These are phyloP conservation scores for Candida sanyaensis DNA, from an alignment of 1,139 yeast species.

Conservation along the genomic window DNA sequence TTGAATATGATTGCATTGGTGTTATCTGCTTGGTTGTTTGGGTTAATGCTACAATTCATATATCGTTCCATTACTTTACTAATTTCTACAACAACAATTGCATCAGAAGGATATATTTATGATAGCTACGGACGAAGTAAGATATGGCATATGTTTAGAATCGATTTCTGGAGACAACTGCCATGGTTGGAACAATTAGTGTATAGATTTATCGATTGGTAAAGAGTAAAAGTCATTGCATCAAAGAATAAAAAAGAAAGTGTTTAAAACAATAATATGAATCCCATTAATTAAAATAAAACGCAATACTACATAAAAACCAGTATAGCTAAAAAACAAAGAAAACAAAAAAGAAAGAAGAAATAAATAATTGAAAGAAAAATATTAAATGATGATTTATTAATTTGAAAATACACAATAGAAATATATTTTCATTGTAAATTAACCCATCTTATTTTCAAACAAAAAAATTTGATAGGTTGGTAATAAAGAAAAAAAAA, in stretches of 20 bases:
- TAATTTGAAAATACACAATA: conserved; percentile 2
- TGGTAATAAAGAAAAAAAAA: neutral
- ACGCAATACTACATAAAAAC: neutral
- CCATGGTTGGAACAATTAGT: conserved; percentile 11
- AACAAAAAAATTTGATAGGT: neutral
- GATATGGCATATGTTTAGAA: neutral
- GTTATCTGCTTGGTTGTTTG: conserved; percentile 20
- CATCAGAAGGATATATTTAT: conserved; percentile 19
- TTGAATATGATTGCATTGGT: conserved; percentile 26
- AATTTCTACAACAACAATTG: neutral
- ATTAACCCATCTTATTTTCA: conserved; percentile 7
- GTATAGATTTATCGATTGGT: conserved; percentile 12
- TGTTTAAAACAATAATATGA: conserved; percentile 3
- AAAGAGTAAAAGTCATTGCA: conserved; percentile 6
- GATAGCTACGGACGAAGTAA: conserved; percentile 20
- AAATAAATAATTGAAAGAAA: neutral
- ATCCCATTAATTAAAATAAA: conserved; percentile 3
- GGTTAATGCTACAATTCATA: conserved; percentile 6
- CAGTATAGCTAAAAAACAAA: too few relatives aligned
- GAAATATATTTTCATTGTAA: neutral
- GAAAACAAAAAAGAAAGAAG: neutral
- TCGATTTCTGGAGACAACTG: conserved; percentile 10
- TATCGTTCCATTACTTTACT: conserved; percentile 12
- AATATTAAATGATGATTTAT: conserved; percentile 2
- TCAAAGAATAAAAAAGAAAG: conserved; percentile 6